These are phyloP conservation scores for Colletotrichum somersetense DNA, from an alignment of 2,329 filamentous ascomycete genomes.

Conservation along the genomic window DNA sequence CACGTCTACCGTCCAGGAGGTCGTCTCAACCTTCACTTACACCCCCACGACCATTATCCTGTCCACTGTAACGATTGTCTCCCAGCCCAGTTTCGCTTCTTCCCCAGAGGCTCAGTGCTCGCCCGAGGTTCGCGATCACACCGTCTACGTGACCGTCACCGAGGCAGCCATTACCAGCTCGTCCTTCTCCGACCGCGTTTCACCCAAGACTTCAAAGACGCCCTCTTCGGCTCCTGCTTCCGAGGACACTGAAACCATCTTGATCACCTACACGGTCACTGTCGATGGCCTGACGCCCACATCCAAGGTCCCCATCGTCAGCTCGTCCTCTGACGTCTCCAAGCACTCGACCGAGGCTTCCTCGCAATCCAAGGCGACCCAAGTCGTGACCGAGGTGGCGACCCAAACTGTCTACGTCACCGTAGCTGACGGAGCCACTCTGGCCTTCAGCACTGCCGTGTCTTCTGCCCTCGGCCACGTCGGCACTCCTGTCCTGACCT, in stretches of 20 bases:
- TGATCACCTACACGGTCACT: slow-evolving; percentile 38
- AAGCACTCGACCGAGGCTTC: slow-evolving; percentile 15
- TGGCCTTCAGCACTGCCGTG: slow-evolving; percentile 31
- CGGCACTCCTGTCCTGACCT: slow-evolving; percentile 12
- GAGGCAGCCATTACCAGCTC: slow-evolving; percentile 28
- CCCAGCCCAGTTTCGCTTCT: background rate
- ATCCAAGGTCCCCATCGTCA: slow-evolving; percentile 3
- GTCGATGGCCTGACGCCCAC: slow-evolving; percentile 27
- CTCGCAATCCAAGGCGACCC: slow-evolving; percentile 20
- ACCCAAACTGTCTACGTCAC: slow-evolving; percentile 35
- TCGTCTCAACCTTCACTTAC: slow-evolving; percentile 24
- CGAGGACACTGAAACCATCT: slow-evolving; percentile 23
- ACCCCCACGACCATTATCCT: slow-evolving; percentile 26
- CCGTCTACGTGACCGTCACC: slow-evolving; percentile 40
- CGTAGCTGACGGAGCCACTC: slow-evolving; percentile 29
- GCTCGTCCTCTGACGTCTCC: slow-evolving; percentile 13
- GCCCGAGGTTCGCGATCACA: slow-evolving; percentile 28
- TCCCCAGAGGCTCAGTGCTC: slow-evolving; percentile 25
- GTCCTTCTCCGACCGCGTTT: slow-evolving; percentile 1
- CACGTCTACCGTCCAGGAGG: slow-evolving; percentile 27
- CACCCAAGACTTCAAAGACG: slow-evolving; percentile 11
- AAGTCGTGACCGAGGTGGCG: slow-evolving; percentile 22
- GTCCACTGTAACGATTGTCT: slow-evolving; percentile 18
- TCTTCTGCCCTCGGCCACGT: slow-evolving; percentile 23
- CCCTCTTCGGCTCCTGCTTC: slow-evolving; percentile 1